phyloP scores from a whole-genome alignment of 108 stramenopile genomes.

The Thalassiosira profunda region DNA sequence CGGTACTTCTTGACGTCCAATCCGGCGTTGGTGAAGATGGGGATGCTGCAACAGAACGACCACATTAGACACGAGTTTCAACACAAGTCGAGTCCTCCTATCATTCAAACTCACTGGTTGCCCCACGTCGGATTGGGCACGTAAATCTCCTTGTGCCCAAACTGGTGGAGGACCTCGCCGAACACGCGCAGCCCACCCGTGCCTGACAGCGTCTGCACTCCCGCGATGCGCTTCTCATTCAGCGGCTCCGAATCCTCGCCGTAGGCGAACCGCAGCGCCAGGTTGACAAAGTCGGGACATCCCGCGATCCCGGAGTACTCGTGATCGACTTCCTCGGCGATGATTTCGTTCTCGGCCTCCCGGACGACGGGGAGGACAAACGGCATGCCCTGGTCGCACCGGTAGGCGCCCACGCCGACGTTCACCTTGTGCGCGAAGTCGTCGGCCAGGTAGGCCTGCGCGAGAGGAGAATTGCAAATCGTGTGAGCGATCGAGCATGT shows the following conservation, averaged over 20 bases:
- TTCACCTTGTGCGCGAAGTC: conserved; percentile 88
- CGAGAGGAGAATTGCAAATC: too few species aligned
- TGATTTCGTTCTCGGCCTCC: conserved; percentile 92
- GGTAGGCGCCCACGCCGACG: conserved; percentile 96
- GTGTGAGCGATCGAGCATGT: too few species aligned
- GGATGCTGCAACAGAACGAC: conserved; percentile 53
- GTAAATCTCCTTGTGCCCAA: conserved; percentile 91
- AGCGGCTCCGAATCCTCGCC: conserved; percentile 91
- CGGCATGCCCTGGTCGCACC: conserved; percentile 96
- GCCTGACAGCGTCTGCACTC: conserved; percentile 97
- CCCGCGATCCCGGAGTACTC: conserved; percentile 94
- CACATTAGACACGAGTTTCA: too few species aligned
- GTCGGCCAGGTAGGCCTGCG: conserved; percentile 54
- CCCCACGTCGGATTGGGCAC: conserved; percentile 99
- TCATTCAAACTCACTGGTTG: conserved; percentile 72
- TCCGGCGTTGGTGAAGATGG: conserved; percentile 94
- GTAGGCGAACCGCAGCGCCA: conserved; percentile 94
- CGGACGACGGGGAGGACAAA: conserved; percentile 95
- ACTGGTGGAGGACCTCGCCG: conserved; percentile 88
- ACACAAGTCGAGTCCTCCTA: neutral
- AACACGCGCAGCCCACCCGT: conserved; percentile 97
- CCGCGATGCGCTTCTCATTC: conserved; percentile 83
- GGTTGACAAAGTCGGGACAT: conserved; percentile 88
- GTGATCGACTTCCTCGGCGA: conserved; percentile 70
- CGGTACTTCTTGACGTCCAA: conserved; percentile 91